Conservation (phyloP, 2,329 filamentous ascomycete genomes). For the Aspergillus brasiliensis region DNA sequence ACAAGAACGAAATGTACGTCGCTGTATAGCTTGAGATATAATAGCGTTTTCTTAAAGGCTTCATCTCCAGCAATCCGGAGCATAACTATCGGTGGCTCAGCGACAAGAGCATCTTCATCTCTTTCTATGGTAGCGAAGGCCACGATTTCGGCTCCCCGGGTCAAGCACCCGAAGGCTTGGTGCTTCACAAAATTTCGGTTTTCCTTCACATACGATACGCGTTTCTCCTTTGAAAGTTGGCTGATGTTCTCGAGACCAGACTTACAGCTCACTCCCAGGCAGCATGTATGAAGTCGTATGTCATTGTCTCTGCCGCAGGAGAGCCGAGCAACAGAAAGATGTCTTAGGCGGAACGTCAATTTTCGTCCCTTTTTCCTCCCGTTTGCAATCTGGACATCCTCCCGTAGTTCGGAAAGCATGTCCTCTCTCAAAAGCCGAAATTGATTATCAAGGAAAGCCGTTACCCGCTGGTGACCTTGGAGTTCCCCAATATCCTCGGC, state of each 20-base stretch:
- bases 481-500: slow-evolving; percentile 53
- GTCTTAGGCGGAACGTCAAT: slow-evolving; percentile 18
- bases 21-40: slow-evolving; percentile 41
- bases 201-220: slow-evolving; percentile 51
- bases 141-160: slow-evolving; percentile 54
- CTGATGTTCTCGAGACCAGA: slow-evolving; percentile 19
- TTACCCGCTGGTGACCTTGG: slow-evolving; percentile 41
- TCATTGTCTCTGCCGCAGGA: neutral
- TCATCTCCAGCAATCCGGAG: slow-evolving; percentile 55
- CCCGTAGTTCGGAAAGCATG: slow-evolving; percentile 66
- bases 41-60: slow-evolving; percentile 52
- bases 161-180: slow-evolving; percentile 62
- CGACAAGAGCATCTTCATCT: slow-evolving; percentile 49
- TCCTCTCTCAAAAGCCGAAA: slow-evolving; percentile 73
- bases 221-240: slow-evolving; percentile 17
- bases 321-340: neutral
- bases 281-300: neutral
- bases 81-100: slow-evolving; percentile 49
- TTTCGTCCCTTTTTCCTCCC: slow-evolving; percentile 53
- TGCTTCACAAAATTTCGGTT: slow-evolving; percentile 59
- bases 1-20: slow-evolving; percentile 59
- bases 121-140: slow-evolving; percentile 64
- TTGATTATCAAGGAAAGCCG: slow-evolving; percentile 66
- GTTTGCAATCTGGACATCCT: slow-evolving; percentile 58
- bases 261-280: neutral